phyloP scores from a whole-genome alignment of 768 basidiomycete species.

The Phlebiopsis gigantea region DNA sequence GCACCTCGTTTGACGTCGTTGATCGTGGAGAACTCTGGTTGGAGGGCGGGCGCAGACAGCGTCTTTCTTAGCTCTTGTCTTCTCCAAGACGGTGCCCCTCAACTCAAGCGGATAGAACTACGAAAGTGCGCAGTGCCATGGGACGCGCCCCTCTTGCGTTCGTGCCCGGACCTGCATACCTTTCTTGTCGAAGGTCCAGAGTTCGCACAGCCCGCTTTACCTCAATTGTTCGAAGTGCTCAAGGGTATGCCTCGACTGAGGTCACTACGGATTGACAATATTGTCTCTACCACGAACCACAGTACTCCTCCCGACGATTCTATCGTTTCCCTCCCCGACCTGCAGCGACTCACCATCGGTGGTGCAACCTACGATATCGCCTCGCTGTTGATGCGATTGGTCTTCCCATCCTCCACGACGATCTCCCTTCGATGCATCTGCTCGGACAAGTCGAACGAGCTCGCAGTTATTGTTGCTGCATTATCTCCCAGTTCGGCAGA shows the following conservation, averaged over 20 bases:
- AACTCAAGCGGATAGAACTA: conserved; percentile 5
- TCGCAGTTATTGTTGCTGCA: neutral
- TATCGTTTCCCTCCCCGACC: neutral
- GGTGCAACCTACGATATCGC: neutral
- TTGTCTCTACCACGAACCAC: neutral
- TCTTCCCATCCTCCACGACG: neutral
- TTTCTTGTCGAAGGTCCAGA: neutral
- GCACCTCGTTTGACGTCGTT: conserved; percentile 4
- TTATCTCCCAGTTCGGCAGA: neutral
- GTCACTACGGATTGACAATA: neutral
- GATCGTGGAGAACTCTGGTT: neutral
- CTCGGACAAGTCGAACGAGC: neutral
- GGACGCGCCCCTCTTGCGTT: conserved; percentile 5
- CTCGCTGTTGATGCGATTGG: neutral
- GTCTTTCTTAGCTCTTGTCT: neutral
- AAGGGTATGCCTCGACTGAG: conserved; percentile 1
- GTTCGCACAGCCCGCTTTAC: neutral
- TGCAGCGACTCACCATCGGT: neutral
- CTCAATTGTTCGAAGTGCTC: conserved; percentile 2
- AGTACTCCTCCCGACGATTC: neutral
- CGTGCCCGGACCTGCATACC: neutral
- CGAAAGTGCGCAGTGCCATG: conserved; percentile 4
- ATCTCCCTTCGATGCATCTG: neutral
- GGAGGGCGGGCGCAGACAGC: neutral
- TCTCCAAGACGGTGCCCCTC: conserved; percentile 5